phyloP scores from a whole-genome alignment of 2,329 filamentous ascomycete genomes.

The Microdochium trichocladiopsis region DNA sequence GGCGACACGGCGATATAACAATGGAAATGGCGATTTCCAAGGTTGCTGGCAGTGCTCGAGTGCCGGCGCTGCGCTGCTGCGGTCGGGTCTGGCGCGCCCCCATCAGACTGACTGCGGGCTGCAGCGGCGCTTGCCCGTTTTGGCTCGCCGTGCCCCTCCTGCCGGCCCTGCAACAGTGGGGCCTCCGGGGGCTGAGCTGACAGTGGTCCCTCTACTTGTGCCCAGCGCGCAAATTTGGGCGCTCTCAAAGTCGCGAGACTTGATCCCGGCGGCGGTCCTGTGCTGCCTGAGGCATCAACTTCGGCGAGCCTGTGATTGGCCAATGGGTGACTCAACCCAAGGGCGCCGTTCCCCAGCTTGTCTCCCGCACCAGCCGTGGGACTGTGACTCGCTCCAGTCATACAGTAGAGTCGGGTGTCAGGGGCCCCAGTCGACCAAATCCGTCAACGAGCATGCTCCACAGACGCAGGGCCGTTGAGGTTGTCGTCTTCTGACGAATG shows the following conservation, averaged over 20 bases:
- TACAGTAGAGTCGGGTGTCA: too few relatives aligned
- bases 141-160: background rate
- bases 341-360: too few relatives aligned
- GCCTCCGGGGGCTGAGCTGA: background rate
- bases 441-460: too few relatives aligned
- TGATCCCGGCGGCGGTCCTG: background rate
- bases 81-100: background rate
- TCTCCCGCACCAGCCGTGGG: too few relatives aligned
- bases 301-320: slow-evolving; percentile 4
- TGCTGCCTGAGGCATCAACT: slow-evolving; percentile 2
- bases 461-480: too few relatives aligned
- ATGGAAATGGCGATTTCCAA: background rate
- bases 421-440: too few relatives aligned
- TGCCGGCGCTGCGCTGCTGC: background rate
- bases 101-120: background rate
- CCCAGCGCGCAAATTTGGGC: background rate
- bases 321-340: slow-evolving; percentile 2
- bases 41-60: background rate
- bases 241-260: background rate
- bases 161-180: background rate
- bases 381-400: too few relatives aligned
- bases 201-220: background rate
- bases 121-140: background rate
- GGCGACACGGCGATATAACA: background rate
- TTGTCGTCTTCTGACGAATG: too few relatives aligned